phyloP scores from a whole-genome alignment of 495 filamentous ascomycete genomes.

The Ascobolus immersus region DNA sequence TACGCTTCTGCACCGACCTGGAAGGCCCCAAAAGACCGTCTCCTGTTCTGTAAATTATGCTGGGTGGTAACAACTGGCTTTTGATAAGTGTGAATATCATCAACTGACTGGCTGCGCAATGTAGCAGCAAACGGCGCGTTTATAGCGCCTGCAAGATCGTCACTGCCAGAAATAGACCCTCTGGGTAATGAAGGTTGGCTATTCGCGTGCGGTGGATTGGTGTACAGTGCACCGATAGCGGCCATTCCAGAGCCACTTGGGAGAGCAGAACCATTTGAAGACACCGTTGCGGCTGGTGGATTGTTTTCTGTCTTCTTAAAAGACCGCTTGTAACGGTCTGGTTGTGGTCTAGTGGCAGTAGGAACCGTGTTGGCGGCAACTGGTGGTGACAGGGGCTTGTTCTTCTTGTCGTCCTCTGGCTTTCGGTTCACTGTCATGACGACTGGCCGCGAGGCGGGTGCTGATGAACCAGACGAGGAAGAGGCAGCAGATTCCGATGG shows the following conservation, averaged over 20 bases:
- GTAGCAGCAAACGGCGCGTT: slow-evolving; percentile 16
- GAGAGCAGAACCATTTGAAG: slow-evolving; percentile 15
- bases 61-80: slow-evolving; percentile 9
- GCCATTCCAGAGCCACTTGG: slow-evolving; percentile 22
- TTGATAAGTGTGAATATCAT: slow-evolving; percentile 21
- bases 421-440: slow-evolving; percentile 16
- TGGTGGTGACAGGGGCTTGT: slow-evolving; percentile 4
- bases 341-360: slow-evolving; percentile 29
- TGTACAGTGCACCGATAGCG: slow-evolving; percentile 19
- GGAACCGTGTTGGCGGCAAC: slow-evolving; percentile 13
- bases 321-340: slow-evolving; percentile 40
- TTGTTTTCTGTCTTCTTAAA: slow-evolving; percentile 16
- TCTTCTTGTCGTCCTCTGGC: slow-evolving; percentile 15
- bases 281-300: too few relatives aligned
- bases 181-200: slow-evolving; percentile 17
- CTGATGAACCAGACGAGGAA: slow-evolving; percentile 23
- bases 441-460: slow-evolving; percentile 15
- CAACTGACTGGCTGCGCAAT: slow-evolving; percentile 17
- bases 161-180: slow-evolving; percentile 3
- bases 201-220: slow-evolving; percentile 15
- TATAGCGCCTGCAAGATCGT: slow-evolving; percentile 5
- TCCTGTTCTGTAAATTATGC: slow-evolving; percentile 15
- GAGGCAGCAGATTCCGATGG: slow-evolving; percentile 36
- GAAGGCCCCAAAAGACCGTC: slow-evolving; percentile 16
- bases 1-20: too few relatives aligned